Conservation (phyloP, 805 yeast species). For the Suhomyces xylopsoci region DNA sequence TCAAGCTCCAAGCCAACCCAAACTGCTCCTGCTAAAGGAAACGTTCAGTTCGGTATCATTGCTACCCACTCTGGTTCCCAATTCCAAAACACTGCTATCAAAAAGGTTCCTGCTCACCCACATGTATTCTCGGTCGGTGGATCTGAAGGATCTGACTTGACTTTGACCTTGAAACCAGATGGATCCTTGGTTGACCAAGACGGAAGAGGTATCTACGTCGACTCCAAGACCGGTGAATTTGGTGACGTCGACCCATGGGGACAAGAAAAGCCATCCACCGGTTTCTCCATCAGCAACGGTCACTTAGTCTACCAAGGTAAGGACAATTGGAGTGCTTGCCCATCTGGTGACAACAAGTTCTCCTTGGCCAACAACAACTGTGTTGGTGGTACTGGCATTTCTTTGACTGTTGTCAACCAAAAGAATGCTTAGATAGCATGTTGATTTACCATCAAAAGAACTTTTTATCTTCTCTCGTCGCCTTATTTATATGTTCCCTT, state of each 20-base stretch:
- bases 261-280: conserved; percentile 29
- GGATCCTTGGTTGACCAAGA: conserved; percentile 30
- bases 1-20: conserved; percentile 5
- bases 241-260: conserved; percentile 34
- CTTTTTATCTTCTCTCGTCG: background rate
- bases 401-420: conserved; percentile 16
- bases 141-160: conserved; percentile 22
- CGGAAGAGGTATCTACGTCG: conserved; percentile 26
- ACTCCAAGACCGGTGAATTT: conserved; percentile 29
- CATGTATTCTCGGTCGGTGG: conserved; percentile 37
- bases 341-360: conserved; percentile 23
- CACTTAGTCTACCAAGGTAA: conserved; percentile 33
- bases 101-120: conserved; percentile 27
- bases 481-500: background rate
- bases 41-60: conserved; percentile 16
- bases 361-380: conserved; percentile 27
- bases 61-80: conserved; percentile 24
- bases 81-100: conserved; percentile 24
- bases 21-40: conserved; percentile 6
- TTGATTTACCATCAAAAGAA: background rate
- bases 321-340: conserved; percentile 38
- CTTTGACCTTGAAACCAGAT: conserved; percentile 23
- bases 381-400: conserved; percentile 27
- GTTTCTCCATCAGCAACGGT: conserved; percentile 39
- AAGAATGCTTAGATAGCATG: background rate